phyloP scores from a whole-genome alignment of 2,329 filamentous ascomycete species.

The Curvularia spicifera region DNA sequence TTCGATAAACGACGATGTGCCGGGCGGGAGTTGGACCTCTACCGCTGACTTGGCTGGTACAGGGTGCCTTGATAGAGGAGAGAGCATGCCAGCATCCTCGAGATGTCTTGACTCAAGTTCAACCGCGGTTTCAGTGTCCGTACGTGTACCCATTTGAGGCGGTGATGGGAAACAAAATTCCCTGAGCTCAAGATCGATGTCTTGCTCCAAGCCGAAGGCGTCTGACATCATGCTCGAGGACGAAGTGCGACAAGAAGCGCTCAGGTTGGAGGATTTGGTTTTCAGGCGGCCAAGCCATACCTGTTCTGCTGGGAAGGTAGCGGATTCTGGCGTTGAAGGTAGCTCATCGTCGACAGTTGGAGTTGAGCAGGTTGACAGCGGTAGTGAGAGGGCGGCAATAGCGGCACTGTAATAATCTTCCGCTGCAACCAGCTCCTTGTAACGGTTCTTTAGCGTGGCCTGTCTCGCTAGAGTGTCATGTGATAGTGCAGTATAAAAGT shows the following conservation, averaged over 20 bases:
- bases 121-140: not conserved
- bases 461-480: constrained; percentile 48
- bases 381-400: constrained; percentile 29
- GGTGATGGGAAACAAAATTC: constrained; percentile 10
- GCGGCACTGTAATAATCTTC: constrained; percentile 46
- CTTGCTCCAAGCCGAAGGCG: constrained; percentile 17
- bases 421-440: constrained; percentile 40
- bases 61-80: constrained; percentile 1
- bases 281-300: constrained; percentile 21
- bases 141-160: constrained; percentile 1
- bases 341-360: constrained; percentile 25
- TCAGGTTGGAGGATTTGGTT: constrained; percentile 31
- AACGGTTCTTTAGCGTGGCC: constrained; percentile 41
- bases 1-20: constrained; percentile 34
- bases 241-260: constrained; percentile 16
- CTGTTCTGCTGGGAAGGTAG: constrained; percentile 21
- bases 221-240: constrained; percentile 35
- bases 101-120: constrained; percentile 1
- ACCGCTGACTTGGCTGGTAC: constrained; percentile 8
- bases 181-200: constrained; percentile 13
- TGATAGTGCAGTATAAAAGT: constrained; percentile 49
- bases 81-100: constrained; percentile 5
- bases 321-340: constrained; percentile 28
- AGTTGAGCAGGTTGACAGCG: constrained; percentile 11
- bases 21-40: constrained; percentile 24